Base-by-base conservation (phyloP, 805 yeast species). In the Candida sanyiensis region DNA sequence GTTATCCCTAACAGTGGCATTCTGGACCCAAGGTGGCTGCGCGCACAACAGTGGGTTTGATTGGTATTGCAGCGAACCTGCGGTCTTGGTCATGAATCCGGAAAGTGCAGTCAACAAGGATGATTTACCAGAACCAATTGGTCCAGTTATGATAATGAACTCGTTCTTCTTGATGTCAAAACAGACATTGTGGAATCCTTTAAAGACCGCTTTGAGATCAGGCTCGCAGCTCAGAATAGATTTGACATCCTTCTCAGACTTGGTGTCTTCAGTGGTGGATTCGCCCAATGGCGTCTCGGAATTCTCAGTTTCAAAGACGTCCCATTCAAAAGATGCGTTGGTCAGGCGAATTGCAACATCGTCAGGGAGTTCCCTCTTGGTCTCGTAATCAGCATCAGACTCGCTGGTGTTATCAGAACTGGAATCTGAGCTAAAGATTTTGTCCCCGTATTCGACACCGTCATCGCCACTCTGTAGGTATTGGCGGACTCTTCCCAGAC, bases 21-120 rank as follows among this genome's bases (percentile, higher is more conserved):
- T 84, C 51, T 80, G 85, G 35, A 83, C 74, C 93, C 93, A 83
- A 18, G 85, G 86, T 22, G 85, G 86, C 27, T 67, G 68, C 23
- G 67, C 49, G 66, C 79, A 64, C 19, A 75, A 53, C 23, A 77
- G 54, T 8, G 73, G 45, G 0, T 69, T 54, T 3, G 84, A 83
- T 38, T 68, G 62, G 13, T 69, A 65, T 11, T 55, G 48, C 8
- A 82, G 61, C 0, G 54, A 21, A n/a, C 94, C 94, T 0, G 48
- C 22, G 0, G 53, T 57, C 42, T 71, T 69, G 6, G 66, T 64
- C 83, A 84, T 83, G 42, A 72, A 68, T 0, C 90, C 90, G 5
- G 83, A 62, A 11, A 84, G 53, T 0, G 89, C 87, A 46, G 66
- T 66, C 35, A 84, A 65, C 19, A 85, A 61, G 0, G 89, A 80